Percentiles rank a stretch among this genome's conserved stretches.
These are phyloP conservation scores for Amborella trichopoda DNA, from an alignment of 164 flowering plant species.

Conservation along the genomic window DNA sequence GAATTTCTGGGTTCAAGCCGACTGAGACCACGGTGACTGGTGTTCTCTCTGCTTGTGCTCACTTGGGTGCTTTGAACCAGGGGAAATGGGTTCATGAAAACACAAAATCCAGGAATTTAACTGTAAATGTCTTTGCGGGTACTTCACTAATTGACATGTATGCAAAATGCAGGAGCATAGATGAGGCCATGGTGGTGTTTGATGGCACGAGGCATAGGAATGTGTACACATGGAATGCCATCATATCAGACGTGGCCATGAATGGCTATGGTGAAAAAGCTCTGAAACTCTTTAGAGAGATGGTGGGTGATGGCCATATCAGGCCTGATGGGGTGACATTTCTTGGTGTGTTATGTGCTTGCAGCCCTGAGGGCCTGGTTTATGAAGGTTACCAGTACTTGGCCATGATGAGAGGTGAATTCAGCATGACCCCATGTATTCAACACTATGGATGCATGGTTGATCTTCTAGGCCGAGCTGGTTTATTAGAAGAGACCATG, in stretches of 20 bases:
- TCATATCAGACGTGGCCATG: slow-evolving; percentile 7
- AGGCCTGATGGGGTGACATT: slow-evolving; percentile 10
- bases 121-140: slow-evolving; percentile 6
- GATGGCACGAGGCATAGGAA: background rate
- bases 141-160: slow-evolving; percentile 33
- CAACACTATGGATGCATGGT: slow-evolving; percentile 3
- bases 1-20: background rate
- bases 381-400: slow-evolving; percentile 2
- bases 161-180: slow-evolving; percentile 23
- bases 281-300: background rate
- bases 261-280: slow-evolving; percentile 8
- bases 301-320: slow-evolving; percentile 1
- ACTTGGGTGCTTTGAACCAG: slow-evolving; percentile 6
- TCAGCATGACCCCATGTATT: background rate
- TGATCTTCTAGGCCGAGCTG: slow-evolving; percentile 1
- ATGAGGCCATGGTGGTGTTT: slow-evolving; percentile 5
- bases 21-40: slow-evolving; percentile 5
- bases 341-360: slow-evolving; percentile 8
- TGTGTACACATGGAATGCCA: slow-evolving; percentile 7
- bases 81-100: slow-evolving; percentile 8
- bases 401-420: background rate
- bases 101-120: background rate
- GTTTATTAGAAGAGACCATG: background rate
- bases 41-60: slow-evolving; percentile 8
- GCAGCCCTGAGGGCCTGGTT: slow-evolving; percentile 8